Percentiles rank a stretch among this genome's conserved stretches.
phyloP scores from a whole-genome alignment of 768 basidiomycete species.

The Porpolomopsis calyptriformis region DNA sequence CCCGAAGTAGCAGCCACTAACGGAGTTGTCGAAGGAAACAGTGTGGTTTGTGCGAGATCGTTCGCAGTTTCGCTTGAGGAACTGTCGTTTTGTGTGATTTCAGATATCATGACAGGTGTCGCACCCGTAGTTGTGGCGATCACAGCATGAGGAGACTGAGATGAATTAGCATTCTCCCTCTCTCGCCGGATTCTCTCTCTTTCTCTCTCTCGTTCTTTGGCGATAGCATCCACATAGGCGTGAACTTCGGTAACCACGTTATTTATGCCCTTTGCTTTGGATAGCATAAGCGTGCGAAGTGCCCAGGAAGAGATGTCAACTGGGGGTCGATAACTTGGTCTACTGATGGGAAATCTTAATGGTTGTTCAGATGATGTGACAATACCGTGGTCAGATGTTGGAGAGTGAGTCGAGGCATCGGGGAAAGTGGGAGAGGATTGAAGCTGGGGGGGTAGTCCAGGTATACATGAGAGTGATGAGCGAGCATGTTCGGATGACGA shows the following conservation, averaged over 20 bases:
- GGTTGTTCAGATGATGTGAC: background rate
- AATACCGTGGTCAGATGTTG: background rate
- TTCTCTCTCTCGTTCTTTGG: conserved; percentile 68
- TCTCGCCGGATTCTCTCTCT: conserved; percentile 62
- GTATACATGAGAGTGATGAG: conserved; percentile 41
- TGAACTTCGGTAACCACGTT: conserved; percentile 51
- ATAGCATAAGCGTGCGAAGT: conserved; percentile 43
- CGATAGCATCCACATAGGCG: conserved; percentile 64
- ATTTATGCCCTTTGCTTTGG: conserved; percentile 38
- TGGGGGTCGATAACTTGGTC: conserved; percentile 21
- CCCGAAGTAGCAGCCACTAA: conserved; percentile 8
- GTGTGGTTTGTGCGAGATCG: background rate
- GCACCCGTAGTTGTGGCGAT: background rate
- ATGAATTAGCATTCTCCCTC: conserved; percentile 30
- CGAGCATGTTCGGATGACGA: conserved; percentile 28
- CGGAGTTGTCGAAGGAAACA: conserved; percentile 5
- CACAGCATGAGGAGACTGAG: conserved; percentile 1
- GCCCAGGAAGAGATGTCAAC: conserved; percentile 24
- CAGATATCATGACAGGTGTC: background rate
- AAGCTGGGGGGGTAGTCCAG: conserved; percentile 53
- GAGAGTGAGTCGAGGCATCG: background rate
- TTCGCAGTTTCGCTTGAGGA: background rate
- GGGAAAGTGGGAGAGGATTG: conserved; percentile 36
- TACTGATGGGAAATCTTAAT: background rate
- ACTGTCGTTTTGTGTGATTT: background rate